These are phyloP conservation scores for Leccinum disarticulatum DNA, from an alignment of 768 basidiomycete genomes.

Conservation along the genomic window DNA sequence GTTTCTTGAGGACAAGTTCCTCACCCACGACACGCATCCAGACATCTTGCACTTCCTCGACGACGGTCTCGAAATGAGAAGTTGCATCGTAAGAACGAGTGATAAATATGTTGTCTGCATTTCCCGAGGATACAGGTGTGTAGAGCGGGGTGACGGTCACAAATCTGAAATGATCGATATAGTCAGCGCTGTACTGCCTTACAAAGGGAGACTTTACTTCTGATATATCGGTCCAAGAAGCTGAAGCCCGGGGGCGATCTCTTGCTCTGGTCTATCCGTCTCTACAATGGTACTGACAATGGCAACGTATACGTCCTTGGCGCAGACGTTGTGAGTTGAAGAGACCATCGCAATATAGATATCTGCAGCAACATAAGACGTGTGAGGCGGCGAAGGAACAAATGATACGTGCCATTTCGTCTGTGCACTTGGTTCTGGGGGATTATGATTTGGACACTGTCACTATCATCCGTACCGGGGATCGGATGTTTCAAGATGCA, in stretches of 20 bases:
- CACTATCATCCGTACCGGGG: constrained; percentile 93
- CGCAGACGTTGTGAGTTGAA: constrained; percentile 95
- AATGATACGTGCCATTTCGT: constrained; percentile 70
- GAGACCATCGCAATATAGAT: constrained; percentile 99
- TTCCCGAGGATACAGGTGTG: constrained; percentile 81
- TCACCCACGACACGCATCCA: constrained; percentile 85
- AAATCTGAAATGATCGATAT: constrained; percentile 55
- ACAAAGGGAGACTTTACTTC: constrained; percentile 57
- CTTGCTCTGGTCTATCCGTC: constrained; percentile 86
- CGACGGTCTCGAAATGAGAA: constrained; percentile 98
- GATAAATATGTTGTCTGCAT: constrained; percentile 90
- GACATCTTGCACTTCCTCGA: constrained; percentile 95
- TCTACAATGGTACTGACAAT: constrained; percentile 99
- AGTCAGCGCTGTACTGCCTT: constrained; percentile 8
- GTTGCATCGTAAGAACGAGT: constrained; percentile 98
- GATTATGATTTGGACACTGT: constrained; percentile 96
- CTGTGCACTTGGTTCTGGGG: constrained; percentile 97
- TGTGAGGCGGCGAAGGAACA: neutral
- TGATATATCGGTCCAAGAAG: constrained; percentile 92
- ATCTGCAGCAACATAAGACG: constrained; percentile 49
- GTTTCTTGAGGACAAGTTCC: constrained; percentile 84
- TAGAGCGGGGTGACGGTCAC: constrained; percentile 86
- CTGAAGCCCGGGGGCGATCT: constrained; percentile 89
- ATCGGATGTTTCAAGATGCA: constrained; percentile 98
- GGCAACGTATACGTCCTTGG: constrained; percentile 92